Conservation (phyloP, 2,329 filamentous ascomycete genomes). For the Drechmeria coniospora region DNA sequence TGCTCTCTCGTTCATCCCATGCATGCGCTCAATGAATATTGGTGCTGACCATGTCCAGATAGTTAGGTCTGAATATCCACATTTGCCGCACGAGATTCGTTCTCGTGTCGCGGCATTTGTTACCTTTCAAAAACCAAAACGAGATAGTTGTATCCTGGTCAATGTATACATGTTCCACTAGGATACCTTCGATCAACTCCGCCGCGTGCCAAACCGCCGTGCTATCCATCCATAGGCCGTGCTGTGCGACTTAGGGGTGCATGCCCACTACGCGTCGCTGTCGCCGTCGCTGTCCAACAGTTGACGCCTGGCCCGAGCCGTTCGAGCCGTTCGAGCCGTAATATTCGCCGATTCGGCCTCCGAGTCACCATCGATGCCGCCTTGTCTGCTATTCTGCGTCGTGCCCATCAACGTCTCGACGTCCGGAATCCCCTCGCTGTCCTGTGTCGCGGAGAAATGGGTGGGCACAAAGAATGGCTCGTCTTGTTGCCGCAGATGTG, state of each 20-base stretch:
- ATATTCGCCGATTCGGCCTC: slow-evolving; percentile 8
- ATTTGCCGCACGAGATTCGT: too few species aligned
- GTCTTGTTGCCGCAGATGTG: slow-evolving; percentile 4
- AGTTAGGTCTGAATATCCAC: neutral
- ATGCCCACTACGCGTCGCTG: slow-evolving; percentile 10
- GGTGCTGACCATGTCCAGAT: slow-evolving; percentile 3
- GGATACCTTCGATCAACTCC: neutral
- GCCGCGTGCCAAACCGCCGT: neutral
- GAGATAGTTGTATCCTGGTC: too few species aligned
- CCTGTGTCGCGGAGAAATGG: slow-evolving; percentile 22
- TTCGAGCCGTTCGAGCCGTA: slow-evolving; percentile 6
- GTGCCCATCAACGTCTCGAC: slow-evolving; percentile 13
- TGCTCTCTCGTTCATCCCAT: slow-evolving; percentile 1
- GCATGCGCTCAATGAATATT: neutral
- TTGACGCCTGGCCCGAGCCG: slow-evolving; percentile 11
- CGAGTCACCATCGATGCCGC: slow-evolving; percentile 3
- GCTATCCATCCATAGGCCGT: neutral
- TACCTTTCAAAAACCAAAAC: too few species aligned
- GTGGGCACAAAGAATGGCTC: slow-evolving; percentile 24
- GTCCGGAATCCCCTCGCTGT: slow-evolving; percentile 23
- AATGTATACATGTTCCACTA: too few species aligned
- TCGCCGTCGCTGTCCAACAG: slow-evolving; percentile 18
- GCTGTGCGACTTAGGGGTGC: neutral
- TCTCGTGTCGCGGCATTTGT: too few species aligned
- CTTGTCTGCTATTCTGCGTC: slow-evolving; percentile 1